These are phyloP conservation scores for Boletus speciosus DNA, from an alignment of 768 basidiomycete species.

Conservation along the genomic window DNA sequence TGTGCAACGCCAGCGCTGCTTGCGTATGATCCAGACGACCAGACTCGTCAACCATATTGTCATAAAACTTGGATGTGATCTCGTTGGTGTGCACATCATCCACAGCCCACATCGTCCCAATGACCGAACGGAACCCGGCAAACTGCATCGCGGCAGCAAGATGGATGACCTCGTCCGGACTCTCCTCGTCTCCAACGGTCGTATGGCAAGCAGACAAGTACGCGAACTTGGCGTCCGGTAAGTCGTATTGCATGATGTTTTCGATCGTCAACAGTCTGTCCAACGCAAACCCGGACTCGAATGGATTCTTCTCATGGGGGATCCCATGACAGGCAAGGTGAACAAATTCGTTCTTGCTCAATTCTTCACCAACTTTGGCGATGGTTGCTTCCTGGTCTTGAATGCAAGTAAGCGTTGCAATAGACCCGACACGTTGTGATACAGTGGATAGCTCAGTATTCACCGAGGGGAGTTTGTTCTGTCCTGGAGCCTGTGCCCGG, in stretches of 20 bases:
- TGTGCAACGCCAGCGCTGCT: neutral
- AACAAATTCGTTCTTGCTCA: neutral
- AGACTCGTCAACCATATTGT: neutral
- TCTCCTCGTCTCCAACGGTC: neutral
- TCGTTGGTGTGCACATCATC: neutral
- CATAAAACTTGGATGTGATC: neutral
- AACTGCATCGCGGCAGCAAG: conserved; percentile 1
- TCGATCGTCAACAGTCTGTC: neutral
- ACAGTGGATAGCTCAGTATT: neutral
- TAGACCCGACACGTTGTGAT: neutral
- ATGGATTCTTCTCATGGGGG: neutral
- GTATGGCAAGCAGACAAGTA: conserved; percentile 2
- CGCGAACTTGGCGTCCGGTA: neutral
- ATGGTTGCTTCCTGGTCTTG: neutral
- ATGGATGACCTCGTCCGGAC: conserved; percentile 1
- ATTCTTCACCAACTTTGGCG: neutral
- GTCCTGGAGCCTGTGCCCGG: neutral
- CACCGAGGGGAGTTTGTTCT: neutral
- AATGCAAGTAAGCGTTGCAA: neutral
- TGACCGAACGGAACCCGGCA: conserved; percentile 4
- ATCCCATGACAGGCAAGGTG: neutral
- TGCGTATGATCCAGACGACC: neutral
- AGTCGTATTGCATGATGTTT: neutral
- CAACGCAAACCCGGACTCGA: neutral
- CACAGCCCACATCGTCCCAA: conserved; percentile 6